Base-by-base conservation (phyloP, 2,329 filamentous ascomycete species). In the Diplodia corticola region DNA sequence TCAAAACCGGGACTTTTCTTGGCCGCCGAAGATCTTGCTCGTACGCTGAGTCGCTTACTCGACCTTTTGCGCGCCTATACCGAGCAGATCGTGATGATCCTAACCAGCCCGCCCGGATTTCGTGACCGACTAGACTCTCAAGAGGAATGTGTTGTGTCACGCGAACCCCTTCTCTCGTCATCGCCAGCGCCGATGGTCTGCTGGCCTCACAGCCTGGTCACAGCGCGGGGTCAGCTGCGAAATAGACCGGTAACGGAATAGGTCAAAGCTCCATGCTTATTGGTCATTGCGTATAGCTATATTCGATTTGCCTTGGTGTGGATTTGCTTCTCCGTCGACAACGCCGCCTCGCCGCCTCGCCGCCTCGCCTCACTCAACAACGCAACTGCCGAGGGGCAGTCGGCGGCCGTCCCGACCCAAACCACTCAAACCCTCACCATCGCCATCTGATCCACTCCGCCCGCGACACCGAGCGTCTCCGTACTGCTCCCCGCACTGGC, bases 1-100 rank as follows among this genome's bases (percentile, higher is more conserved):
- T 24, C 26, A 49, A 61, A 61, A 61, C 15, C 48, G 57, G 57
- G 57, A 61, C 57, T 15, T 24, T 48, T 46, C 57, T 61, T 61
- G 40, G 57, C 57, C 28, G 17, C 24, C 24, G 57, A 61, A 33
- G 57, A 61, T 61, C 57, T 33, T 28, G 26, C 40, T 35, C 30
- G 22, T 61, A 33, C 26, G 40, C 28, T 46, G 57, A 61, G 57
- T 61, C 57, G 57, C 57, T 61, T 49, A 20, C 48, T 46, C 37
- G 15, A 24, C 7, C 40, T 15, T n/a, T 30, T 7, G 22, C 28
- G 35, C n/a, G 17, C n/a, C 15, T 44, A 48, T 28, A 49, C n/a
- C 22, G 20, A 49, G 57, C 48, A 48, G 44, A 61, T 49, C 44
- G 24, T 24, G 57, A 33, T 28, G 57, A 61, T 61, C 57, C 35